A percentile compares a stretch with the other conserved stretches of the same genome.
Conservation (phyloP, 345 rosid species). For the Sonneratia alba region DNA sequence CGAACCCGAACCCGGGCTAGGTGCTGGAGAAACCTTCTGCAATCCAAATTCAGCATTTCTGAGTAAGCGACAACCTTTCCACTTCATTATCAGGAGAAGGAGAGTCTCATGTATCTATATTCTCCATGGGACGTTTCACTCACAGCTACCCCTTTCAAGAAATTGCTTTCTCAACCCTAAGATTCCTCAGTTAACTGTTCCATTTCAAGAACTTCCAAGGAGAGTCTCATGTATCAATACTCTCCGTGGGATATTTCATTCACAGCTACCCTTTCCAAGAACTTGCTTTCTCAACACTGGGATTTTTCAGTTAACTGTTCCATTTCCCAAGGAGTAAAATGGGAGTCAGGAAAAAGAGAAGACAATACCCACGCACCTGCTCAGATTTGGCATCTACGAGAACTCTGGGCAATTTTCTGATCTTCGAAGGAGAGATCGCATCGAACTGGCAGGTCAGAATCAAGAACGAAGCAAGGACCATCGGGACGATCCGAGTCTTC, state of each 20-base stretch:
- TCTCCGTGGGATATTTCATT: too few relatives aligned
- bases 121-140: too few relatives aligned
- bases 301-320: background rate
- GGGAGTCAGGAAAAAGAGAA: background rate
- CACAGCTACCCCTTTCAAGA: too few relatives aligned
- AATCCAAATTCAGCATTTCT: background rate
- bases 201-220: too few relatives aligned
- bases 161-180: too few relatives aligned
- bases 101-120: too few relatives aligned
- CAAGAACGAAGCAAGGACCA: background rate
- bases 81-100: background rate
- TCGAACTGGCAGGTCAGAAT: constrained; percentile 2
- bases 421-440: background rate
- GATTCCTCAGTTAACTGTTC: too few relatives aligned
- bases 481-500: background rate
- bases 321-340: background rate
- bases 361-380: background rate
- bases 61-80: background rate
- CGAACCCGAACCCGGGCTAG: constrained; percentile 7
- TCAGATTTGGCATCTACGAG: background rate
- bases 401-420: background rate
- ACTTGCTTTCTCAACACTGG: background rate
- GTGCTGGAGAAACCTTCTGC: constrained; percentile 9
- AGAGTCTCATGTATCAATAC: too few relatives aligned
- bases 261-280: background rate